Evolutionary conservation across 2,329 filamentous ascomycete species (phyloP).

Genomic region (Clarireedia homoeocarpa): DNA sequence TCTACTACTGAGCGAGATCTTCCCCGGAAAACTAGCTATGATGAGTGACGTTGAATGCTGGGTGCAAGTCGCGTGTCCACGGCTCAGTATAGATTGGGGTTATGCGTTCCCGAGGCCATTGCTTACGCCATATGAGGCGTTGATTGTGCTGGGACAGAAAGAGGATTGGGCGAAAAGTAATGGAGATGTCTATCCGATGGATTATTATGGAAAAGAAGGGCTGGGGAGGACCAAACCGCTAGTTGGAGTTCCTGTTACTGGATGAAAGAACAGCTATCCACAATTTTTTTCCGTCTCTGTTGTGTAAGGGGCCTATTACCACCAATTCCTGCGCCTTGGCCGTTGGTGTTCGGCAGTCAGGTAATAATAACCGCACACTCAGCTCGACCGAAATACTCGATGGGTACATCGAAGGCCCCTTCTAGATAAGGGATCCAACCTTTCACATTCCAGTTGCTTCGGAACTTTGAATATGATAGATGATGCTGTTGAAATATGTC

Average conservation of each 20-base stretch:
- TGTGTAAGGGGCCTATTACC: no score
- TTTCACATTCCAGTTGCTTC: no score
- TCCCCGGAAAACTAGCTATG: conserved; percentile 87
- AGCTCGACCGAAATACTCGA: no score
- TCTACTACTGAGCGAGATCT: conserved; percentile 86
- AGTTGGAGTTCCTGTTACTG: conserved; percentile 9
- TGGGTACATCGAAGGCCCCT: no score
- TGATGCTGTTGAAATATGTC: no score
- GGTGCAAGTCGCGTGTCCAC: conserved; percentile 97
- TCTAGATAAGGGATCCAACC: no score
- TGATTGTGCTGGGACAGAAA: conserved; percentile 75
- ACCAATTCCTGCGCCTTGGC: no score
- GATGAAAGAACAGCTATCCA: conserved; percentile 9
- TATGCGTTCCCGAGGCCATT: conserved; percentile 88
- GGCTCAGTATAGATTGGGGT: conserved; percentile 96
- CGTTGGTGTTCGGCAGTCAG: no score
- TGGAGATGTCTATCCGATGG: conserved; percentile 82
- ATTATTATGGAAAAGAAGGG: conserved; percentile 92
- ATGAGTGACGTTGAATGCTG: conserved; percentile 95
- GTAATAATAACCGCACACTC: no score
- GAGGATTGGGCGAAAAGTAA: conserved; percentile 62
- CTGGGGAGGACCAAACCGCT: conserved; percentile 64
- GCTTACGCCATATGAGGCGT: conserved; percentile 88
- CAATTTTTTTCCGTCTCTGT: no score
- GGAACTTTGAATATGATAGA: no score